phyloP scores from a whole-genome alignment of 495 filamentous ascomycete species.

The Penicillium verhagenii region DNA sequence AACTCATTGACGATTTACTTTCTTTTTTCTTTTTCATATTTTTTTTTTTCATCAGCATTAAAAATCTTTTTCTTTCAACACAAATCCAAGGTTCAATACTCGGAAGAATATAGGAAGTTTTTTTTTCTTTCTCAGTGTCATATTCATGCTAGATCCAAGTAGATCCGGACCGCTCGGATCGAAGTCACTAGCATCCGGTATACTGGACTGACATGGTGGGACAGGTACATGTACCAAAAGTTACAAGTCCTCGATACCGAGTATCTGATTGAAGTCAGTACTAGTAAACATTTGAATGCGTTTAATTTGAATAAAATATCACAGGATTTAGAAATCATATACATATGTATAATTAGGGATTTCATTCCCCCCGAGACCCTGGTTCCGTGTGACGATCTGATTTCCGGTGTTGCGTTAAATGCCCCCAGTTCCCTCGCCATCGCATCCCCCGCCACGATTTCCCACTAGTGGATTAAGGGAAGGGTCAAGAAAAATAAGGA shows the following conservation, averaged over 20 bases:
- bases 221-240: constrained; percentile 3
- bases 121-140: background rate
- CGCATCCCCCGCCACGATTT: constrained; percentile 36
- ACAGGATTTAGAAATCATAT: too few species aligned
- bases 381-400: constrained; percentile 4
- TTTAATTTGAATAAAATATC: too few species aligned
- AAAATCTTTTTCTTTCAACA: background rate
- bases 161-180: constrained; percentile 7
- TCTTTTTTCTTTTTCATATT: background rate
- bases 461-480: constrained; percentile 21
- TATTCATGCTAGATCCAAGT: constrained; percentile 1
- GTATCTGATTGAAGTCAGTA: too few species aligned
- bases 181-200: background rate
- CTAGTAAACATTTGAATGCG: too few species aligned
- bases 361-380: constrained; percentile 1
- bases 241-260: too few species aligned
- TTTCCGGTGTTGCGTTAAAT: background rate
- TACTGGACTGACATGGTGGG: background rate
- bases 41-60: background rate
- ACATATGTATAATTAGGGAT: too few species aligned
- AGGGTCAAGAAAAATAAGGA: constrained; percentile 2
- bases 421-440: constrained; percentile 19
- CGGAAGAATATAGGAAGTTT: background rate
- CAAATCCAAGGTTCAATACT: background rate
- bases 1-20: too few species aligned